A percentile compares a stretch with the other conserved stretches of the same genome.
Conservation (phyloP, 768 basidiomycete genomes). For the Macrocybe gigantea region DNA sequence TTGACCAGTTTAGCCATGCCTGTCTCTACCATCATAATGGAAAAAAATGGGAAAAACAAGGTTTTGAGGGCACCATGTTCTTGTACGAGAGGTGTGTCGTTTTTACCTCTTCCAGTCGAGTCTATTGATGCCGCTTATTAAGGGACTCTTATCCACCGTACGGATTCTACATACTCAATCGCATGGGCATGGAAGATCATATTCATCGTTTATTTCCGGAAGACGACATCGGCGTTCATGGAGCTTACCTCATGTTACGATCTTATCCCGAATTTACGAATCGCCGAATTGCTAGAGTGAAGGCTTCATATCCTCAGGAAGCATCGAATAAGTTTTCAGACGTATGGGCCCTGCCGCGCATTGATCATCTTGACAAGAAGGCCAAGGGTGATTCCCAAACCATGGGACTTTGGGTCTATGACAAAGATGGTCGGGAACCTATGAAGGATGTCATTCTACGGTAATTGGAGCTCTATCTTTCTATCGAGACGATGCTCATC, state of each 20-base stretch:
- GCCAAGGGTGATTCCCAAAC: slow-evolving; percentile 54
- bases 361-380: slow-evolving; percentile 35
- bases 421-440: slow-evolving; percentile 63
- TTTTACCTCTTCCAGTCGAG: slow-evolving; percentile 6
- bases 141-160: slow-evolving; percentile 79
- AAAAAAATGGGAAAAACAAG: slow-evolving; percentile 76
- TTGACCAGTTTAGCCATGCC: slow-evolving; percentile 86
- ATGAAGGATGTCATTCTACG: slow-evolving; percentile 67
- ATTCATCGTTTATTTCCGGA: slow-evolving; percentile 71
- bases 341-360: slow-evolving; percentile 39
- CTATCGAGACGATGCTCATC: slow-evolving; percentile 1
- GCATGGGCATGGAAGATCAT: slow-evolving; percentile 75
- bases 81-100: slow-evolving; percentile 71
- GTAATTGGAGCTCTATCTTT: slow-evolving; percentile 29
- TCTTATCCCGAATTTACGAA: slow-evolving; percentile 66
- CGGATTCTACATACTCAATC: slow-evolving; percentile 81
- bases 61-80: slow-evolving; percentile 87
- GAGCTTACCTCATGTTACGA: slow-evolving; percentile 67
- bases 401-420: slow-evolving; percentile 73
- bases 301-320: slow-evolving; percentile 24
- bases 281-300: slow-evolving; percentile 34
- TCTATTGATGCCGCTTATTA: slow-evolving; percentile 9
- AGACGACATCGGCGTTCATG: slow-evolving; percentile 61
- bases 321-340: slow-evolving; percentile 41
- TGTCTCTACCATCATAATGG: slow-evolving; percentile 75